Evolutionary conservation across 2,329 filamentous ascomycete genomes (phyloP).

Genomic region (Beauveria scarabaeidicola): DNA sequence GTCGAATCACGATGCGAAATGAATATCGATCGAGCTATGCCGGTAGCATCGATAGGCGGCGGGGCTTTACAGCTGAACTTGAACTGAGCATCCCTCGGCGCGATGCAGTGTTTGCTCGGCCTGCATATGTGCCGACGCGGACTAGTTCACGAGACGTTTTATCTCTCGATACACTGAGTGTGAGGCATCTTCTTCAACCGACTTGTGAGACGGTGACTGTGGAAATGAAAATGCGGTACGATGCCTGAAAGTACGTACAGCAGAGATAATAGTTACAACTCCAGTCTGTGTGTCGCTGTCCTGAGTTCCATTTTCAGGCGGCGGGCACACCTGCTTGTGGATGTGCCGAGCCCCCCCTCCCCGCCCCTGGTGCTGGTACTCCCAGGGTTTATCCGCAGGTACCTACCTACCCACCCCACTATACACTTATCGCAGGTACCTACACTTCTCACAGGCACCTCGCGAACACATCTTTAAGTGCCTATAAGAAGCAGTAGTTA

Average conservation of each 20-base stretch:
- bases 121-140: background rate
- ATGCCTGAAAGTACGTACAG: background rate
- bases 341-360: too few species aligned
- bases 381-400: too few species aligned
- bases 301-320: too few species aligned
- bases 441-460: too few species aligned
- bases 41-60: background rate
- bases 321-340: too few species aligned
- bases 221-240: background rate
- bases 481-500: too few species aligned
- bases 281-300: too few species aligned
- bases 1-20: background rate
- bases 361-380: too few species aligned
- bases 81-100: background rate
- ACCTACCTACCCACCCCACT: too few species aligned
- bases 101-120: background rate
- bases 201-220: background rate
- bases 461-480: too few species aligned
- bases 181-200: background rate
- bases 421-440: too few species aligned
- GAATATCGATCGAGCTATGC: background rate
- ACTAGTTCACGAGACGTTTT: background rate
- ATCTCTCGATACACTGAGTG: background rate
- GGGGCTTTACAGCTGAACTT: background rate
- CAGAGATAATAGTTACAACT: too few species aligned